Conservation (phyloP, 169 alveolate genomes). For the Eimeria praecox region DNA sequence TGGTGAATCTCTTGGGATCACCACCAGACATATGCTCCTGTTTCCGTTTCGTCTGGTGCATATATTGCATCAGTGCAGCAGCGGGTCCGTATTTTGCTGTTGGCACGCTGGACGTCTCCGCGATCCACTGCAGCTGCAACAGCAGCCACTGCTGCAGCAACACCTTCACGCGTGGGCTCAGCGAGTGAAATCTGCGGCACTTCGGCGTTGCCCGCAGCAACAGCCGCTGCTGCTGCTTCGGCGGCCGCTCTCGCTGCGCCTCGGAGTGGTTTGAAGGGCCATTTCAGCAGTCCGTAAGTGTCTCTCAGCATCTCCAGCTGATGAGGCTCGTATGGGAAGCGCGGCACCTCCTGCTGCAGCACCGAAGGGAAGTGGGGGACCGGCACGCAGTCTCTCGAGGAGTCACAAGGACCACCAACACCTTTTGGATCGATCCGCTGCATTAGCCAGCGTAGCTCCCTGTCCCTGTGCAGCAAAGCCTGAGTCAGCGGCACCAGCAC, state of each 20-base stretch:
- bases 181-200: slow-evolving; percentile 37
- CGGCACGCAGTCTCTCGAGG: slow-evolving; percentile 72
- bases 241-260: slow-evolving; percentile 50
- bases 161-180: slow-evolving; percentile 57
- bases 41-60: slow-evolving; percentile 79
- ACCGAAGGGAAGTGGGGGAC: slow-evolving; percentile 83
- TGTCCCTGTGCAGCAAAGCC: slow-evolving; percentile 33
- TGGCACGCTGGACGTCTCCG: slow-evolving; percentile 49
- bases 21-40: slow-evolving; percentile 76
- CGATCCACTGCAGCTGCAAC: slow-evolving; percentile 49
- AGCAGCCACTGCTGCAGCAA: slow-evolving; percentile 65
- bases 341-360: slow-evolving; percentile 76
- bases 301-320: slow-evolving; percentile 76
- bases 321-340: slow-evolving; percentile 80
- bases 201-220: slow-evolving; percentile 33
- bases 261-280: slow-evolving; percentile 74
- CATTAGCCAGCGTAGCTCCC: slow-evolving; percentile 67
- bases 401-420: slow-evolving; percentile 46
- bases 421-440: slow-evolving; percentile 51
- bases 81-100: slow-evolving; percentile 58
- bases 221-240: slow-evolving; percentile 51
- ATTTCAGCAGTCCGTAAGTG: slow-evolving; percentile 80
- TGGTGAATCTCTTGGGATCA: neutral
- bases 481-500: slow-evolving; percentile 10
- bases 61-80: slow-evolving; percentile 73